Percentiles rank a stretch among this genome's conserved stretches.
Evolutionary conservation across 345 rosid genomes (phyloP).

Genomic region (Nasturtium officinale): DNA sequence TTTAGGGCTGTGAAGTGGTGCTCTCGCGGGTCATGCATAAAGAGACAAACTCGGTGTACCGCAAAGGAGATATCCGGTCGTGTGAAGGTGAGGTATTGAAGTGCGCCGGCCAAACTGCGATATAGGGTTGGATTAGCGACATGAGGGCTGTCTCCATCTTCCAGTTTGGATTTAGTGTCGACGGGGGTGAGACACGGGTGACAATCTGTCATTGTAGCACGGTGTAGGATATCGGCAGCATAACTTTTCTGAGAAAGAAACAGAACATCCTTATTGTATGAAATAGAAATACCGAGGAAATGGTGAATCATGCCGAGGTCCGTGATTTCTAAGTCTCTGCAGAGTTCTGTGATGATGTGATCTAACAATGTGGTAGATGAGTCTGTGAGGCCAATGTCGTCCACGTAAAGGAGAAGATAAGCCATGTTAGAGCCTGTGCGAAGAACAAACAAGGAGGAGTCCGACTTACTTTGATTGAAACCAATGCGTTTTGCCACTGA

Average conservation of each 20-base stretch:
- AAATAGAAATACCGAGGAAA: not conserved
- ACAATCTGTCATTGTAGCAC: not conserved
- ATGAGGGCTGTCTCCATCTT: accelerated
- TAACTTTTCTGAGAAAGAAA: not conserved
- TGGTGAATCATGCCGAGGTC: not conserved
- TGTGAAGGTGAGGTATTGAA: not conserved
- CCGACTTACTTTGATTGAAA: not conserved
- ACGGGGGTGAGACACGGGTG: not conserved
- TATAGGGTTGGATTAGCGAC: not conserved
- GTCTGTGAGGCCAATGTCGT: not conserved
- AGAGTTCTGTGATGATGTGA: not conserved
- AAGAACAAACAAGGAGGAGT: not conserved
- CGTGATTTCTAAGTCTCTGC: not conserved
- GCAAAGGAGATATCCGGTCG: not conserved
- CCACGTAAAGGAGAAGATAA: not conserved
- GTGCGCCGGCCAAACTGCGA: not conserved
- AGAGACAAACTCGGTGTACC: not conserved
- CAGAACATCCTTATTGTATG: not conserved
- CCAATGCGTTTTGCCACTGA: not conserved
- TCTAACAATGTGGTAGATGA: not conserved
- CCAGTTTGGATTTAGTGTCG: not conserved
- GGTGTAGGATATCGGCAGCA: not conserved
- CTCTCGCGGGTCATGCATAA: not conserved
- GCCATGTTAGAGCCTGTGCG: not conserved
- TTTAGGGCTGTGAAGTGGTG: not conserved